Percentiles rank a stretch among this genome's conserved stretches.
These are phyloP conservation scores for Zhuliangozyma blackwelliae DNA, from an alignment of 1,139 yeast species.

Conservation along the genomic window DNA sequence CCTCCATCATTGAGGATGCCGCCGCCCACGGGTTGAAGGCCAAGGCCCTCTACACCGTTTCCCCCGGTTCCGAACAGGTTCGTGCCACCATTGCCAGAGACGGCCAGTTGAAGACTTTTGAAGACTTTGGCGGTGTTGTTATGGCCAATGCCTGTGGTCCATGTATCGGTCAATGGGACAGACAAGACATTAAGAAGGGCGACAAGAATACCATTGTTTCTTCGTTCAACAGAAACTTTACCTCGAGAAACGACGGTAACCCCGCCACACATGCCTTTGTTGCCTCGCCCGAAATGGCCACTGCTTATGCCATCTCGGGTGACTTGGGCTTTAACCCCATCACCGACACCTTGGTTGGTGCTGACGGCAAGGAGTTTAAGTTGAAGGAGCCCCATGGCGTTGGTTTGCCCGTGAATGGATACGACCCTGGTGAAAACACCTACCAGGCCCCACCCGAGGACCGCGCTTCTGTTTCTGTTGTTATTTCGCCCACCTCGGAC, in stretches of 20 bases:
- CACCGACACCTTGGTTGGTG: conserved; percentile 90
- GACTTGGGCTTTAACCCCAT: conserved; percentile 97
- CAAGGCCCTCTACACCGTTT: conserved; percentile 85
- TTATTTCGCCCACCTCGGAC: conserved; percentile 76
- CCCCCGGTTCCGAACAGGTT: conserved; percentile 99
- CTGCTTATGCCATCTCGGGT: conserved; percentile 96
- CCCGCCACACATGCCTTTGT: conserved; percentile 97
- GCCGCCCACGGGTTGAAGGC: conserved; percentile 86
- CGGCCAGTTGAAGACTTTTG: conserved; percentile 86
- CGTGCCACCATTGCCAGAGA: conserved; percentile 98
- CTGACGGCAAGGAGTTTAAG: conserved; percentile 94
- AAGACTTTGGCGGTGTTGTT: conserved; percentile 91
- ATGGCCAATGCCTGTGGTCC: conserved; percentile 99
- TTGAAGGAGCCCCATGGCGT: conserved; percentile 86
- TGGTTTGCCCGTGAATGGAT: conserved; percentile 90
- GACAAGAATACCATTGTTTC: conserved; percentile 98
- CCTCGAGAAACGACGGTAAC: conserved; percentile 98
- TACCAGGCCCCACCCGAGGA: conserved; percentile 97
- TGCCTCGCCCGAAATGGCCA: conserved; percentile 96
- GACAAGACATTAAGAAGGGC: conserved; percentile 95
- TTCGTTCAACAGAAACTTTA: conserved; percentile 98
- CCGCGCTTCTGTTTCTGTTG: conserved; percentile 71
- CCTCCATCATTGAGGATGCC: conserved; percentile 89
- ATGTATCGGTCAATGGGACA: conserved; percentile 99
- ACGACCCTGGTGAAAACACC: conserved; percentile 92